These are phyloP conservation scores for Venturia carpophila DNA, from an alignment of 2,329 filamentous ascomycete species.

Conservation along the genomic window DNA sequence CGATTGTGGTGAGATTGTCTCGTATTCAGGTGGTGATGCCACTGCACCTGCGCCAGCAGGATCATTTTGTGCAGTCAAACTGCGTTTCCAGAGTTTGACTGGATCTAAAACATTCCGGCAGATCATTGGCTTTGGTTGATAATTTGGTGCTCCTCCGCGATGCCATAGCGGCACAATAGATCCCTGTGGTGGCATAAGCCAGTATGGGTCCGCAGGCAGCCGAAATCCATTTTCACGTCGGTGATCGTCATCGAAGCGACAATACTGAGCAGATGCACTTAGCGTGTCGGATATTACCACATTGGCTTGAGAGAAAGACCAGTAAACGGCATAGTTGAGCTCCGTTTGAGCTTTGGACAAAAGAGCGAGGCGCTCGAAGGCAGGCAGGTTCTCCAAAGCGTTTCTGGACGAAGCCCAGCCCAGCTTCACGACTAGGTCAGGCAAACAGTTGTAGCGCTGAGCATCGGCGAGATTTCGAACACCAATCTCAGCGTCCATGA, in stretches of 20 bases:
- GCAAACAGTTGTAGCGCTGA: slow-evolving; percentile 26
- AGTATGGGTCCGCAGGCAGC: slow-evolving; percentile 25
- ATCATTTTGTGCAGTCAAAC: slow-evolving; percentile 11
- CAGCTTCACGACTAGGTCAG: slow-evolving; percentile 22
- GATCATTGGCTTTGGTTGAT: slow-evolving; percentile 28
- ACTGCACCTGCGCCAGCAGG: background rate
- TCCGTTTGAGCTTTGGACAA: slow-evolving; percentile 25
- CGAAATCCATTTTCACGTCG: slow-evolving; percentile 23
- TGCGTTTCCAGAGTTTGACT: slow-evolving; percentile 24
- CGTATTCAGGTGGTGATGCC: background rate
- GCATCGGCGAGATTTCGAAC: slow-evolving; percentile 26
- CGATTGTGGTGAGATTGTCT: background rate
- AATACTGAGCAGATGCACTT: slow-evolving; percentile 25
- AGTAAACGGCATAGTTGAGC: slow-evolving; percentile 26
- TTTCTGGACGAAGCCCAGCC: slow-evolving; percentile 1
- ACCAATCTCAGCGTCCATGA: slow-evolving; percentile 29
- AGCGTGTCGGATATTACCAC: slow-evolving; percentile 25
- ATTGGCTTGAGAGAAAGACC: slow-evolving; percentile 23
- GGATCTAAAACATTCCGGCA: slow-evolving; percentile 25
- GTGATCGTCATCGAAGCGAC: slow-evolving; percentile 25
- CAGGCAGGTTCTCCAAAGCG: slow-evolving; percentile 23
- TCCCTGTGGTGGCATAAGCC: slow-evolving; percentile 26
- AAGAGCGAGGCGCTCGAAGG: slow-evolving; percentile 22
- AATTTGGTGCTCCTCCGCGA: slow-evolving; percentile 26
- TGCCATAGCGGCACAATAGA: slow-evolving; percentile 27